phyloP scores from a whole-genome alignment of 257 asterid species.

The Rauvolfia tetraphylla region DNA sequence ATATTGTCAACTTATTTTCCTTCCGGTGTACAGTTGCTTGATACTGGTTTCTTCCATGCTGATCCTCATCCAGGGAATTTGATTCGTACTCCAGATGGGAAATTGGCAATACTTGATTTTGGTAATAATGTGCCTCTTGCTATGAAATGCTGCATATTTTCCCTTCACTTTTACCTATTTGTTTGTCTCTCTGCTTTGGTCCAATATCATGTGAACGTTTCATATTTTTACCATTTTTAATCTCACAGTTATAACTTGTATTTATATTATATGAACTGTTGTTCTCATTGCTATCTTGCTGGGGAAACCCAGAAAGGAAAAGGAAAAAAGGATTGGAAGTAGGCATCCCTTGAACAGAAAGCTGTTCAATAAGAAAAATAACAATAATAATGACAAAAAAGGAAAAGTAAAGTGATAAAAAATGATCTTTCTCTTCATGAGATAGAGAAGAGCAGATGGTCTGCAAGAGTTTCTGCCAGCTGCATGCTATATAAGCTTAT shows the following conservation, averaged over 20 bases:
- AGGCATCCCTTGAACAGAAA: background rate
- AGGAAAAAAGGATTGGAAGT: background rate
- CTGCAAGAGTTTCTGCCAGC: background rate
- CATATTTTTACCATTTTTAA: background rate
- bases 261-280: background rate
- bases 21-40: constrained; percentile 71
- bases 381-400: background rate
- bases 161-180: constrained; percentile 7
- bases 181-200: background rate
- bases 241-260: background rate
- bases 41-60: constrained; percentile 99
- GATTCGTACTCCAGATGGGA: constrained; percentile 97
- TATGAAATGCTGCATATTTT: background rate
- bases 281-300: background rate
- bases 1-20: constrained; percentile 12
- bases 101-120: constrained; percentile 90
- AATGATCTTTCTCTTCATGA: background rate
- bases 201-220: background rate
- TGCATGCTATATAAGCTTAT: background rate
- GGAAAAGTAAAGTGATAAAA: background rate
- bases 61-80: constrained; percentile 99
- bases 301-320: background rate
- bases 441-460: background rate
- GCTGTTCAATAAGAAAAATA: background rate
- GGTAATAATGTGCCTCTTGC: constrained; percentile 39